Percentiles rank a stretch among this genome's conserved stretches.
Evolutionary conservation across 1,139 yeast genomes (phyloP).

Genomic region (Yamadazyma epiphylla): DNA sequence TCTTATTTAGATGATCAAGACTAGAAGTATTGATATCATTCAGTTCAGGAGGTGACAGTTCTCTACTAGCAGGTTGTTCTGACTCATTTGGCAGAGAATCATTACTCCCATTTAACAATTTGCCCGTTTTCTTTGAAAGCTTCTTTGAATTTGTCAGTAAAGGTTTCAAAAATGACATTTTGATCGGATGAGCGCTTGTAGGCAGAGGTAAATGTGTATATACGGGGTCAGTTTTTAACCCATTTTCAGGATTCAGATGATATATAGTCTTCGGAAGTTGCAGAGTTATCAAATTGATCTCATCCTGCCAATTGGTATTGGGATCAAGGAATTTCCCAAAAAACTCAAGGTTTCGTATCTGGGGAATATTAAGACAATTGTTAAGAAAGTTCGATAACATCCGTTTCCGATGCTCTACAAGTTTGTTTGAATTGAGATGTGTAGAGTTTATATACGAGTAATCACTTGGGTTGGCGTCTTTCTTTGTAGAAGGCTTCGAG

Average conservation of each 20-base stretch:
- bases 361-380: conserved; percentile 60
- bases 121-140: conserved; percentile 24
- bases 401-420: conserved; percentile 66
- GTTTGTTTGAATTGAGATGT: conserved; percentile 36
- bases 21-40: conserved; percentile 33
- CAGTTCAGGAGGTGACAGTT: conserved; percentile 10
- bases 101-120: conserved; percentile 13
- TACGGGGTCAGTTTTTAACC: conserved; percentile 50
- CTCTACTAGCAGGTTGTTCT: conserved; percentile 2
- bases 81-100: neutral
- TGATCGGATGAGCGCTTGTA: conserved; percentile 19
- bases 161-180: conserved; percentile 33
- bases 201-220: conserved; percentile 68
- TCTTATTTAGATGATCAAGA: conserved; percentile 64
- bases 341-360: conserved; percentile 56
- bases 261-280: conserved; percentile 43
- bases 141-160: conserved; percentile 24
- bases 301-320: conserved; percentile 71
- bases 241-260: conserved; percentile 55
- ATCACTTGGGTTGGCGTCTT: conserved; percentile 6
- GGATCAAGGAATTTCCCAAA: conserved; percentile 82
- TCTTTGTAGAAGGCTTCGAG: neutral
- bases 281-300: conserved; percentile 33
- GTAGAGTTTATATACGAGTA: conserved; percentile 43
- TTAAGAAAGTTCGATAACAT: conserved; percentile 75